Evolutionary conservation across 2,329 filamentous ascomycete genomes (phyloP), one percentile per base, ranked within the genome.

Genomic region (Coniochaeta hoffmannii): DNA sequence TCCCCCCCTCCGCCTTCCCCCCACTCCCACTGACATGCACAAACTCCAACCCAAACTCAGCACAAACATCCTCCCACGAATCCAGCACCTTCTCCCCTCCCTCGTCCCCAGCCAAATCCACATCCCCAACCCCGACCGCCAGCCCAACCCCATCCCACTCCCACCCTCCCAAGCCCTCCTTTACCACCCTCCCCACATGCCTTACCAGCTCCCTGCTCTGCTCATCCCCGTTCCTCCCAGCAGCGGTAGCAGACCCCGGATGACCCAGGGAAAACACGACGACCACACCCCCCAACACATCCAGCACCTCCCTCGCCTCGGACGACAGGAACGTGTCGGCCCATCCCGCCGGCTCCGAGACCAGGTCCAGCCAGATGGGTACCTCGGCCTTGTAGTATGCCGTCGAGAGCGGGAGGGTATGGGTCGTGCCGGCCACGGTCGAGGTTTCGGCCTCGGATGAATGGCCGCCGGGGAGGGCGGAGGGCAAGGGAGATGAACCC

Each of bases 291-390:
- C 83, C 85, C 9, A 88, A 71, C 1, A 80, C 84, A 0, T 70
- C 70, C 2, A 87, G 76, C 0, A 88, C 85, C 65, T 87, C 84
- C 55, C 71, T 73, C 0, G 85, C 85, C 63, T 87, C 85, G 0
- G 76, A 68, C 0, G 78, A 76, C 1, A 86, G 74, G 61, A 87
- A 88, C 0, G 80, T 78, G 1, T 66, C 66, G 0, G 80, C 72
- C 85, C 85, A 88, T 34, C 80, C 76, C 2, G 64, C 55, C 0
- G 79, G 74, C 4, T 73, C 70, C 6, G 73, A 63, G 56, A 85
- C 74, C 49, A 85, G 73, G 63, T 88, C 85, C n/a, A 88, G 74
- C 85, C 85, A 88, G 60, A 88, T 74, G 44, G 85, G 83, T 3
- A 88, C 73, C 0, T 73, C 73, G 54, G 82, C 76, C 24, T 69